Evolutionary conservation across 2,329 filamentous ascomycete species (phyloP).

Genomic region (Aspergillus viridinutans): DNA sequence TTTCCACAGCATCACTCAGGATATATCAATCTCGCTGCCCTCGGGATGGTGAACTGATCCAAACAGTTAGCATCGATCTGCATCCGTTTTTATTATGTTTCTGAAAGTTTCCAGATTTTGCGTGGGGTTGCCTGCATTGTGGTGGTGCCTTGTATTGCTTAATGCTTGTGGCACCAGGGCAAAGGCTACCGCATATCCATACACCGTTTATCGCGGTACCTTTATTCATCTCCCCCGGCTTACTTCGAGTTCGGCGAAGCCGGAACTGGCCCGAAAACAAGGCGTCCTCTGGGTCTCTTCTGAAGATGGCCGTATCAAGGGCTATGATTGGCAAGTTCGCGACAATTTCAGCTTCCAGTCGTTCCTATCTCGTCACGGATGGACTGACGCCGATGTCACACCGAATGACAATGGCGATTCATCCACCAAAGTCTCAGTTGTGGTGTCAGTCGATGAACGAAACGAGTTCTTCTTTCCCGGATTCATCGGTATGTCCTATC

Average conservation of each 20-base stretch:
- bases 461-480: constrained; percentile 46
- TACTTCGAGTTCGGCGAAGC: constrained; percentile 22
- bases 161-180: too few species aligned
- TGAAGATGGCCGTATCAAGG: constrained; percentile 31
- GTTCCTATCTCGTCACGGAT: constrained; percentile 16
- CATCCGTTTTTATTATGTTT: too few species aligned
- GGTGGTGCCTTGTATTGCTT: too few species aligned
- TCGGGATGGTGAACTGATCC: too few species aligned
- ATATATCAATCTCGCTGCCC: too few species aligned
- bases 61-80: too few species aligned
- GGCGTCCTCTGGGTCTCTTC: constrained; percentile 36
- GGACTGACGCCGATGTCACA: constrained; percentile 30
- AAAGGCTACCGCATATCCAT: constrained; percentile 7
- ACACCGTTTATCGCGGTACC: constrained; percentile 54
- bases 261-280: constrained; percentile 38
- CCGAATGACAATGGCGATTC: constrained; percentile 19
- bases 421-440: too few species aligned
- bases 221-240: constrained; percentile 55
- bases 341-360: too few species aligned
- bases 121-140: too few species aligned
- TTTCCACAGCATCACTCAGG: too few species aligned
- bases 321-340: constrained; percentile 27
- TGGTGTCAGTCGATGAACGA: constrained; percentile 23
- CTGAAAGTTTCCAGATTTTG: too few species aligned
- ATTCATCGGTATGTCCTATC: constrained; percentile 39